Percentiles rank a stretch among this genome's conserved stretches.
Conservation (phyloP, 208 protist species). For the Phytomonas sp. region DNA sequence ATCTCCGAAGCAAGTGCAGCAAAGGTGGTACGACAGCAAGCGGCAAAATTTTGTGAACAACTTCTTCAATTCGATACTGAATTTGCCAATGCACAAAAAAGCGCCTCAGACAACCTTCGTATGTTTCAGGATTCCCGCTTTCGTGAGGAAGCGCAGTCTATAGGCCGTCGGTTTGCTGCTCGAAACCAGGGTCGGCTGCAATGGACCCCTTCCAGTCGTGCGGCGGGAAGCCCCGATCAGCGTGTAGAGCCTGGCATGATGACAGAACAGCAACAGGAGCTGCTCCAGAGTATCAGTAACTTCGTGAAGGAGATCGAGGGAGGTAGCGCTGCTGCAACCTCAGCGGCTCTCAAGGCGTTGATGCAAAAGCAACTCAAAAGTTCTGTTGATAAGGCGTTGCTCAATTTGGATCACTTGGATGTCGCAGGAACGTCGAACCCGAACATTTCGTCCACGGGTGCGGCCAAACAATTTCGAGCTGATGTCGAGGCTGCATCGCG, state of each 20-base stretch:
- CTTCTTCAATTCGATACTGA: conserved; percentile 51
- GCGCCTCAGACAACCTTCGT: conserved; percentile 56
- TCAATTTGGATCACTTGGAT: conserved; percentile 50
- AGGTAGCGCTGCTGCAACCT: conserved; percentile 35
- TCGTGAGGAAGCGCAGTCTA: conserved; percentile 61
- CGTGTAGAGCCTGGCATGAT: conserved; percentile 35
- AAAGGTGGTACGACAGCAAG: conserved; percentile 53
- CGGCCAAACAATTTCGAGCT: conserved; percentile 50
- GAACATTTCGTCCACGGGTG: conserved; percentile 56
- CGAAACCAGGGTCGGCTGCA: conserved; percentile 68
- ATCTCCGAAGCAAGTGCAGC: conserved; percentile 60
- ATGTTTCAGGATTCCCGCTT: conserved; percentile 70
- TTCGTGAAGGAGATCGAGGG: conserved; percentile 64
- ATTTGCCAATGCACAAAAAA: conserved; percentile 66
- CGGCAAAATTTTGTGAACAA: conserved; percentile 69
- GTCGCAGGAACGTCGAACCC: conserved; percentile 17
- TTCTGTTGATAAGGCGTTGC: conserved; percentile 51
- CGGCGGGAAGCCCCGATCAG: conserved; percentile 10
- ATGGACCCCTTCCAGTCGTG: conserved; percentile 14
- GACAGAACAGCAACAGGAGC: conserved; percentile 43
- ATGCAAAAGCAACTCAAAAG: conserved; percentile 62
- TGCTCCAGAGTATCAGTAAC: conserved; percentile 55
- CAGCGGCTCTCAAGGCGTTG: conserved; percentile 47
- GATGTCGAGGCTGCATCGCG: conserved; percentile 40
- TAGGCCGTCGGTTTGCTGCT: conserved; percentile 64